Percentiles rank a stretch among this genome's conserved stretches.
These are phyloP conservation scores for Phytophthora foliorum DNA, from an alignment of 352 stramenopile genomes.

Conservation along the genomic window DNA sequence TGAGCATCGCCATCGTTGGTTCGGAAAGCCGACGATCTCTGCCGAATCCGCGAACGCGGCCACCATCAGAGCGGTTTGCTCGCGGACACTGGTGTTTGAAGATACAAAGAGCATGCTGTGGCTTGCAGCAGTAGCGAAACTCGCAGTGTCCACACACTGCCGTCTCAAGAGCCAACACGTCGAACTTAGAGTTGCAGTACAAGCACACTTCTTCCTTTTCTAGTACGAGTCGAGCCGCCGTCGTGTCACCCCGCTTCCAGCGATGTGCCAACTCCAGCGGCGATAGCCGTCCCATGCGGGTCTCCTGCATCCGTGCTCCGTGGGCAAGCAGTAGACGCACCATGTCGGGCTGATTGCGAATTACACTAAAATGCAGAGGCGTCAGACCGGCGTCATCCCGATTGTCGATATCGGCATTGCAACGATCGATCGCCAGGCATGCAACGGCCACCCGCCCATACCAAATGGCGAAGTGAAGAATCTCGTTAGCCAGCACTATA, in stretches of 20 bases:
- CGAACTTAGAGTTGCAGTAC: constrained; percentile 82
- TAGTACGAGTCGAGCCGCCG: constrained; percentile 69
- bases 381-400: constrained; percentile 73
- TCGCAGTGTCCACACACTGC: constrained; percentile 62
- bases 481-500: constrained; percentile 76
- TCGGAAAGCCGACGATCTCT: constrained; percentile 39
- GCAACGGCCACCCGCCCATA: constrained; percentile 66
- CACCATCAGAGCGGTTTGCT: constrained; percentile 10
- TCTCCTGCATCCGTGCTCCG: constrained; percentile 52
- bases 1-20: constrained; percentile 32
- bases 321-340: constrained; percentile 70
- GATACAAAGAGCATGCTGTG: constrained; percentile 59
- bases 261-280: constrained; percentile 64
- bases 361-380: constrained; percentile 81
- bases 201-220: constrained; percentile 79
- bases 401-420: constrained; percentile 77
- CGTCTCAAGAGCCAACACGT: constrained; percentile 63
- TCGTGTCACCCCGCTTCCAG: constrained; percentile 79
- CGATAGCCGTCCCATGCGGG: constrained; percentile 51
- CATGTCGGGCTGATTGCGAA: constrained; percentile 83
- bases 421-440: constrained; percentile 70
- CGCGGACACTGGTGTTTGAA: constrained; percentile 71
- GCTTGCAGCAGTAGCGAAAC: constrained; percentile 74
- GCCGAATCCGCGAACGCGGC: constrained; percentile 24
- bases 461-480: constrained; percentile 85